Base-by-base conservation (phyloP, 1,284 basidiomycete genomes). In the Trichosporon asahii region DNA sequence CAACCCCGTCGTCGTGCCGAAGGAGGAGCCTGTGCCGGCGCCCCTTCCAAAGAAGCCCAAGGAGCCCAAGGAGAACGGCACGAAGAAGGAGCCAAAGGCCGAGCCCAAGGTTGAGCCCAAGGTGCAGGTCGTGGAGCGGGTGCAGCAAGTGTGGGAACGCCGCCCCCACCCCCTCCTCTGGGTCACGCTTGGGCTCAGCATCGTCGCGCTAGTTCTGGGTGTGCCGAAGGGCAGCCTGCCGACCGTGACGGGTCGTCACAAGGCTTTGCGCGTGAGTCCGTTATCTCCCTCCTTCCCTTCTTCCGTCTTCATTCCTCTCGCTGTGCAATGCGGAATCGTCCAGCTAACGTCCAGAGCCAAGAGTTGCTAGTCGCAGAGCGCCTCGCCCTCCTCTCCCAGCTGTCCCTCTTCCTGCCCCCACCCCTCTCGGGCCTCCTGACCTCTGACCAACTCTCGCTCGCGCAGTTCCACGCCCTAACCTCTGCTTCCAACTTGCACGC, bases 191-290 rank as follows among this genome's bases (percentile, higher is more conserved):
- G 67, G 70, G 0, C 65, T 81, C 14, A 77, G 75, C 29, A 11
- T 81, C 7, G 61, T 79, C 15, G 78, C 79, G 0, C 66, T 82
- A 40, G 75, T 82, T 3, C 72, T 82, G 46, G 76, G 75, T 44
- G 79, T 82, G 27, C 81, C 81, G 3, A 82, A 81, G 70, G 80
- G 80, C 2, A 64, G 68, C 33, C 68, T 82, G 21, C 81, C 80
- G 21, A 81, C 81, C 11, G 31, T 82, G 21, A 82, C 80, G 0
- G 80, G 81, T 0, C 67, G 81, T n/a, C 81, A 82, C 71, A 76
- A 75, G 63, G 77, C 74, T 4, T 68, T 82, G 14, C 65, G 81
- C 7, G 81, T 82, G 72, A 74, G 81, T 79, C 33, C 18, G 29
- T 33, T 9, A 8, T 33, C 31, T 33, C 31, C 11, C 33, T 29